Conservation (phyloP, 75 land plant species). For the Isoetes taiwanensis region DNA sequence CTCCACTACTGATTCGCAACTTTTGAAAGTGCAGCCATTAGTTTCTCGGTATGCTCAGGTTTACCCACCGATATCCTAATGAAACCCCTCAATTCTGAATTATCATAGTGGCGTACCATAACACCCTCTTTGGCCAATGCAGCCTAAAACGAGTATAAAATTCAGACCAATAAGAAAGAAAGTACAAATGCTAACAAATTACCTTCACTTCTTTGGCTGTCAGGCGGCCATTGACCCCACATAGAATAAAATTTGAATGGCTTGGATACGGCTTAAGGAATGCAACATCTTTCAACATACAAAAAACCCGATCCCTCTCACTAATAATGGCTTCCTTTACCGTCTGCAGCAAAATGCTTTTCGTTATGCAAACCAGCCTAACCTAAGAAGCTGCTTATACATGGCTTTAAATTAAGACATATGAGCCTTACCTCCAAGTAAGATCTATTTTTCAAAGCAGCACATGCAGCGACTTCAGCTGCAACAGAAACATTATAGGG, state of each 20-base stretch:
- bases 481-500: conserved; percentile 98
- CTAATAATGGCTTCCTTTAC: conserved; percentile 68
- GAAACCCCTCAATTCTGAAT: conserved; percentile 65
- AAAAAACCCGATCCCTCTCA: conserved; percentile 70
- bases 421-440: conserved; percentile 73
- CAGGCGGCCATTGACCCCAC: conserved; percentile 58
- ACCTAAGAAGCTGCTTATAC: no score
- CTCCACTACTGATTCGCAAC: no score
- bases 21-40: conserved; percentile 44
- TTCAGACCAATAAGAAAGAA: background rate
- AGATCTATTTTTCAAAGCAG: conserved; percentile 69
- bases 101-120: conserved; percentile 90
- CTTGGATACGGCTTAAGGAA: conserved; percentile 83
- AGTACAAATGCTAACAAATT: background rate
- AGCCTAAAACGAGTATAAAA: conserved; percentile 37
- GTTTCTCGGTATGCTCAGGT: conserved; percentile 82
- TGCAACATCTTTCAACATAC: conserved; percentile 55
- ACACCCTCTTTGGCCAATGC: conserved; percentile 72
- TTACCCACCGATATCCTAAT: conserved; percentile 88
- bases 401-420: no score
- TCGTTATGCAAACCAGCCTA: background rate
- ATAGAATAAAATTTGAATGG: conserved; percentile 88
- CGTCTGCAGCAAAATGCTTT: conserved; percentile 21
- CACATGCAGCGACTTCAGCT: conserved; percentile 96
- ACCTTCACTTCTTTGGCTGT: conserved; percentile 93